phyloP scores from a whole-genome alignment of 2,329 filamentous ascomycete genomes.

The Fonsecaea monophora region DNA sequence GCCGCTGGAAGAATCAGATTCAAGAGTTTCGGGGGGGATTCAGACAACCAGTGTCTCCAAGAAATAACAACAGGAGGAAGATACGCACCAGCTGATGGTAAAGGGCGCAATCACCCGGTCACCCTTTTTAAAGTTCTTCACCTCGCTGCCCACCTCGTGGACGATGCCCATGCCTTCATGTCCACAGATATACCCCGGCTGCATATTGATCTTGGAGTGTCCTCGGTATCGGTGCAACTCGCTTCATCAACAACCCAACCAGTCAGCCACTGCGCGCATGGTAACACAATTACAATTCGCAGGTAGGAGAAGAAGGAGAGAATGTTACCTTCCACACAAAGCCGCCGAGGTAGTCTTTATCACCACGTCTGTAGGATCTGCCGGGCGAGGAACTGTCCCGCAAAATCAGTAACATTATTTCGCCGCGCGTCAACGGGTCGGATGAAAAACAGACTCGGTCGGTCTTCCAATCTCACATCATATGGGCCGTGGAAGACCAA shows the following conservation, averaged over 20 bases:
- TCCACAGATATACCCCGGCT: slow-evolving; percentile 71
- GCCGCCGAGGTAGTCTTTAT: slow-evolving; percentile 85
- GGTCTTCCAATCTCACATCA: slow-evolving; percentile 20
- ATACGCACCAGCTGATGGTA: slow-evolving; percentile 61
- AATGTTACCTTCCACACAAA: slow-evolving; percentile 80
- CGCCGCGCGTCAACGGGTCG: neutral
- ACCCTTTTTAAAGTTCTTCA: slow-evolving; percentile 72
- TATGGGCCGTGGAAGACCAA: slow-evolving; percentile 21
- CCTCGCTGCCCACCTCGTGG: slow-evolving; percentile 69
- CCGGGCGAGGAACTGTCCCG: slow-evolving; percentile 11
- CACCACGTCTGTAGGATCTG: slow-evolving; percentile 73
- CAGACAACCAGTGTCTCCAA: neutral
- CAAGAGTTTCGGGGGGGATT: too few relatives aligned
- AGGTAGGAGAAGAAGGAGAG: neutral
- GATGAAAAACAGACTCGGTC: slow-evolving; percentile 7
- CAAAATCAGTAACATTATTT: neutral
- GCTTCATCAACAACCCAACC: slow-evolving; percentile 51
- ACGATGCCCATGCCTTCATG: slow-evolving; percentile 87
- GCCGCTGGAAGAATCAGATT: slow-evolving; percentile 59
- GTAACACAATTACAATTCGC: too few relatives aligned
- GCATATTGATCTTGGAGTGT: slow-evolving; percentile 67
- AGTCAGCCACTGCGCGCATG: neutral
- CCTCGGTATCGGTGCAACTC: slow-evolving; percentile 88
- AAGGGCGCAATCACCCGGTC: slow-evolving; percentile 85
- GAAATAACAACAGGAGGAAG: neutral